Evolutionary conservation across 495 filamentous ascomycete species (phyloP).

Genomic region (Aspergillus haitiensis): DNA sequence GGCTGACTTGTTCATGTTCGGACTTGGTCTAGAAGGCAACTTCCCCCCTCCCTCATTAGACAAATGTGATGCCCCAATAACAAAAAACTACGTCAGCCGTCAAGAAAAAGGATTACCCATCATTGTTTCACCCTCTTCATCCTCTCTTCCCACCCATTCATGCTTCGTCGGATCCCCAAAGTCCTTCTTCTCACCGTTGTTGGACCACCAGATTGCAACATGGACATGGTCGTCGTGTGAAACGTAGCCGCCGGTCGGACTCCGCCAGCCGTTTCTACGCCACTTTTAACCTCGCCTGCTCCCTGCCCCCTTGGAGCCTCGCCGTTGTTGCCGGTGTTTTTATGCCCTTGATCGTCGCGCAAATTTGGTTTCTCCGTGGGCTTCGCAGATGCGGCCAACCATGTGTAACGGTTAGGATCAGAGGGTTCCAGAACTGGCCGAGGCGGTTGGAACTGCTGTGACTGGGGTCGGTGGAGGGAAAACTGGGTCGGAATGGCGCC

Average conservation of each 20-base stretch:
- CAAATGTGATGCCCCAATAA: too few relatives aligned
- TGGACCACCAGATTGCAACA: constrained; percentile 33
- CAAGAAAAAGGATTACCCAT: not conserved
- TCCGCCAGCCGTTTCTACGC: constrained; percentile 22
- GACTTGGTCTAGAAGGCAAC: too few relatives aligned
- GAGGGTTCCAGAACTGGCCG: constrained; percentile 42
- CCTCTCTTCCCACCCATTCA: constrained; percentile 56
- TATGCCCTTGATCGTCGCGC: constrained; percentile 10
- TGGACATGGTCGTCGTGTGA: constrained; percentile 55
- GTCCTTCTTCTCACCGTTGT: constrained; percentile 46
- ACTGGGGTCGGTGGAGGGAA: constrained; percentile 41
- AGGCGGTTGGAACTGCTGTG: constrained; percentile 37
- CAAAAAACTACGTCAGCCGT: too few relatives aligned
- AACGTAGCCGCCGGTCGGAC: constrained; percentile 46
- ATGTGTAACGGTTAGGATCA: constrained; percentile 43
- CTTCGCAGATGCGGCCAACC: constrained; percentile 35
- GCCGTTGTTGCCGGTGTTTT: constrained; percentile 12
- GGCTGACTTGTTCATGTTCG: too few relatives aligned
- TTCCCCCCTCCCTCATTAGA: too few relatives aligned
- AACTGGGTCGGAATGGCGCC: constrained; percentile 29
- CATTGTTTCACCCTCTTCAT: constrained; percentile 40
- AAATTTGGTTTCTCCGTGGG: constrained; percentile 29
- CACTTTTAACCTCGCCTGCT: constrained; percentile 30
- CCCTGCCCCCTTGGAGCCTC: constrained; percentile 12
- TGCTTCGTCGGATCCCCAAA: constrained; percentile 58